phyloP scores from a whole-genome alignment of 73 alveolate genomes.

The Paramecium sonneborni region DNA sequence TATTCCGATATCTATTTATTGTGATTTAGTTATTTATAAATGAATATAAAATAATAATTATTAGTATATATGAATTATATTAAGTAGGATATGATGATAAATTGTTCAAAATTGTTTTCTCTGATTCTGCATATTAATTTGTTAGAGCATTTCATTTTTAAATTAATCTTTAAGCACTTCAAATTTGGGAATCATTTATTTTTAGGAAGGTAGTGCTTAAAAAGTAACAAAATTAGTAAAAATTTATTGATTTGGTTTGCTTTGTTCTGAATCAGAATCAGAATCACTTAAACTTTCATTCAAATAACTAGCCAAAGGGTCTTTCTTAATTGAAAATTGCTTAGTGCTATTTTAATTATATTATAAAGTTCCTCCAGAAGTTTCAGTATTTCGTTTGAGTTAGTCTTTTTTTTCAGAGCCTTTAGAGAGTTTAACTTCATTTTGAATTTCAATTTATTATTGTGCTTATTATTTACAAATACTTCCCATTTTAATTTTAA shows the following conservation, averaged over 20 bases:
- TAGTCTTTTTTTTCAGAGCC: not conserved
- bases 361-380: constrained; percentile 20
- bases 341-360: constrained; percentile 32
- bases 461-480: constrained; percentile 14
- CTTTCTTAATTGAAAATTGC: constrained; percentile 11
- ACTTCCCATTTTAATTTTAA: constrained; percentile 51
- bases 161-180: constrained; percentile 20
- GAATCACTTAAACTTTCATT: constrained; percentile 11
- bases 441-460: not conserved
- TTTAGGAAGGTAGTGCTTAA: constrained; percentile 46
- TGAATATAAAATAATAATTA: not conserved
- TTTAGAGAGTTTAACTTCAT: not conserved
- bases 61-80: not conserved
- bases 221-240: constrained; percentile 47
- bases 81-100: not conserved
- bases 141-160: constrained; percentile 25
- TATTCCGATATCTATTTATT: not conserved
- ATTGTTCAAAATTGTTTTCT: constrained; percentile 33
- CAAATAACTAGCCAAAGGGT: constrained; percentile 35
- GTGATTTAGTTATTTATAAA: not conserved
- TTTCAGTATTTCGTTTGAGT: constrained; percentile 28
- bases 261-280: not conserved
- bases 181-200: constrained; percentile 28
- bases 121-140: not conserved
- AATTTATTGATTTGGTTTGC: not conserved